Evolutionary conservation across 2,329 filamentous ascomycete genomes (phyloP).

Genomic region (Aspergillus japonicus): DNA sequence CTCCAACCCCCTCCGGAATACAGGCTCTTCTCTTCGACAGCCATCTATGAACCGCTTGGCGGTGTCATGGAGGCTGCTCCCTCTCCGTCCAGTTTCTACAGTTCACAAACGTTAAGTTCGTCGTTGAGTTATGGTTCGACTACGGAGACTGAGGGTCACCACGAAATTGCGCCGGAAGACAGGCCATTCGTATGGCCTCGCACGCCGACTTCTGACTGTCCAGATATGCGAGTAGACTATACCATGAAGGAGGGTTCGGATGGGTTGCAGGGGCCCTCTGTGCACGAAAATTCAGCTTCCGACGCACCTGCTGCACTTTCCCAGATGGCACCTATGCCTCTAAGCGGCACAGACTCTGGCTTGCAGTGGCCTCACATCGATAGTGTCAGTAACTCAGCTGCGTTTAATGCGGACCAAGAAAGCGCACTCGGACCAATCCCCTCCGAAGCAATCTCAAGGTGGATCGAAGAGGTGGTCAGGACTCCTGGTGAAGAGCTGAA

Average conservation of each 20-base stretch:
- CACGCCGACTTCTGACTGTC: slow-evolving; percentile 24
- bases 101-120: slow-evolving; percentile 22
- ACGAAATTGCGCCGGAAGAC: slow-evolving; percentile 16
- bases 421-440: slow-evolving; percentile 3
- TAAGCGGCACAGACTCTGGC: background rate
- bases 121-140: slow-evolving; percentile 27
- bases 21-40: slow-evolving; percentile 18
- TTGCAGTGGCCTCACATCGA: background rate
- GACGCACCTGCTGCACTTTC: background rate
- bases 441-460: slow-evolving; percentile 12
- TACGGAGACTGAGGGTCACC: slow-evolving; percentile 13
- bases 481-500: slow-evolving; percentile 13
- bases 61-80: slow-evolving; percentile 21
- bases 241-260: slow-evolving; percentile 16
- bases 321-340: background rate
- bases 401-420: background rate
- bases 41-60: slow-evolving; percentile 28
- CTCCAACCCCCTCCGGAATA: slow-evolving; percentile 24
- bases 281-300: slow-evolving; percentile 2
- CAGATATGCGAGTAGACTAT: slow-evolving; percentile 17
- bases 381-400: background rate
- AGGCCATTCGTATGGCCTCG: slow-evolving; percentile 26
- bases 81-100: slow-evolving; percentile 27
- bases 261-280: slow-evolving; percentile 19
- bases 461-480: slow-evolving; percentile 9